Percentiles rank a stretch among this genome's conserved stretches.
Evolutionary conservation across 2,329 filamentous ascomycete genomes (phyloP).

Genomic region (Verticillium longisporum): DNA sequence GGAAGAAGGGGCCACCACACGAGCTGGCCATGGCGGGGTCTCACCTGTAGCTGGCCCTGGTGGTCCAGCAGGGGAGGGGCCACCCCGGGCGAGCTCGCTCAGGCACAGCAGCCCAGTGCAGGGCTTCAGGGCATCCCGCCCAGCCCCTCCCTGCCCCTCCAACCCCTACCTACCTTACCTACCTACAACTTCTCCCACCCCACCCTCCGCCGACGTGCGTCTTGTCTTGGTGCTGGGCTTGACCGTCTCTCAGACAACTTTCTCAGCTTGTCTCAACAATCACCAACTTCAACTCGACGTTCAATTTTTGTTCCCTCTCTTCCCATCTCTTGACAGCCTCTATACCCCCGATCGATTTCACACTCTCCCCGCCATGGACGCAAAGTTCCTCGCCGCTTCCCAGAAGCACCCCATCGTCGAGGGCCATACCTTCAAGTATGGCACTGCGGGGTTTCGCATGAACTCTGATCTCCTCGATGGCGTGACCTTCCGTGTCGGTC

Average conservation of each 20-base stretch:
- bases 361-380: slow-evolving; percentile 35
- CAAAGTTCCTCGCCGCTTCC: slow-evolving; percentile 52
- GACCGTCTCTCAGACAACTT: background rate
- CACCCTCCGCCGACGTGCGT: background rate
- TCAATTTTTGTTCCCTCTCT: background rate
- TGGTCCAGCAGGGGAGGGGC: background rate
- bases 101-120: background rate
- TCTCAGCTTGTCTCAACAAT: background rate
- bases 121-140: background rate
- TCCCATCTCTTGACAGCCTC: background rate
- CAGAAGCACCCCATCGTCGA: slow-evolving; percentile 53
- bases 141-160: background rate
- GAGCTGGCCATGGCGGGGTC: background rate
- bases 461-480: slow-evolving; percentile 77
- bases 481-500: slow-evolving; percentile 85
- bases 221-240: background rate
- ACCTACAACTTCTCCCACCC: background rate
- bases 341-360: background rate
- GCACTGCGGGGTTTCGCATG: slow-evolving; percentile 64
- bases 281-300: background rate
- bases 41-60: no score
- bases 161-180: no score
- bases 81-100: background rate
- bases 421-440: slow-evolving; percentile 55
- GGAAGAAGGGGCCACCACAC: background rate